phyloP scores from a whole-genome alignment of 192 early-diverging fungal species.

The Rhizophagus clarus region DNA sequence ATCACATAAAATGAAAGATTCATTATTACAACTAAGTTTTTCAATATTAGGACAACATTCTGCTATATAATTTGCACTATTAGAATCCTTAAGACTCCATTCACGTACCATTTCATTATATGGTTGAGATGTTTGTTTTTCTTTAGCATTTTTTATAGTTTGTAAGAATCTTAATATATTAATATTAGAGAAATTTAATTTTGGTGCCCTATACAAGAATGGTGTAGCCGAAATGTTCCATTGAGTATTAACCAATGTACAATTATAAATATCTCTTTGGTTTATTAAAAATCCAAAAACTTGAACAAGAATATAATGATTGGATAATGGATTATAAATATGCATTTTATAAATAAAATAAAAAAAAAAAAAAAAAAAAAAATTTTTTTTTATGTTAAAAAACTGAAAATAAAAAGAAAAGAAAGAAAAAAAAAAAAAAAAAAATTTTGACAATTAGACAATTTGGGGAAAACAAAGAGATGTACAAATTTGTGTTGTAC shows the following conservation, averaged over 20 bases:
- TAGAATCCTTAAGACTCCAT: not conserved
- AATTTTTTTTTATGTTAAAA: too few relatives aligned
- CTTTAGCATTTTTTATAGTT: not conserved
- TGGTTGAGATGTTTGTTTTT: not conserved
- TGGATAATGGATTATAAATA: not conserved
- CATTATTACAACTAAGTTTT: not conserved
- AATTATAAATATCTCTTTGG: not conserved
- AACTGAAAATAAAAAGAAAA: too few relatives aligned
- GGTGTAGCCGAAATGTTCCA: not conserved
- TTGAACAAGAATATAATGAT: not conserved
- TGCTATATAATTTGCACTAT: not conserved
- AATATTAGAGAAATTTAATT: not conserved
- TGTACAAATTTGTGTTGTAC: too few relatives aligned
- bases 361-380: too few relatives aligned
- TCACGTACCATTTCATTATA: constrained; percentile 10
- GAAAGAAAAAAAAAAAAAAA: too few relatives aligned
- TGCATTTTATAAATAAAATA: not conserved
- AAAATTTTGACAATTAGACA: too few relatives aligned
- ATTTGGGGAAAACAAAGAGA: too few relatives aligned
- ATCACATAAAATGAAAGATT: not conserved
- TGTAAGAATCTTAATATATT: not conserved
- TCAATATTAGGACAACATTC: constrained; percentile 10
- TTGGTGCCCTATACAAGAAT: not conserved
- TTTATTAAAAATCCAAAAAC: not conserved
- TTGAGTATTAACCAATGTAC: not conserved